These are phyloP conservation scores for Mycena filopes DNA, from an alignment of 768 basidiomycete genomes.

Conservation along the genomic window DNA sequence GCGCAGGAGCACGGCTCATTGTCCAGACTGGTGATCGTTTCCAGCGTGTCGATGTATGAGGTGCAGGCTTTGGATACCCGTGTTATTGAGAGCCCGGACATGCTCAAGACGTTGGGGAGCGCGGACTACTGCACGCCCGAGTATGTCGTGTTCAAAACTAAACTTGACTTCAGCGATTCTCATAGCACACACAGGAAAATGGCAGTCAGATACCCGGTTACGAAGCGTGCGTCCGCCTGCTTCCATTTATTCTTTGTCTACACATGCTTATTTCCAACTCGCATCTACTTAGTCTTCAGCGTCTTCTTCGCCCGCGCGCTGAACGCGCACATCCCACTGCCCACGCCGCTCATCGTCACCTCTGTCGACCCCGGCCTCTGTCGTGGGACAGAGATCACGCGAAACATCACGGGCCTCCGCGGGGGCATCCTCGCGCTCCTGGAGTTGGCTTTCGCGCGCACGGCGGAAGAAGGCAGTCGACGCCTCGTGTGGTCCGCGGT, in stretches of 20 bases:
- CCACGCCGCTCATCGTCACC: conserved; percentile 28
- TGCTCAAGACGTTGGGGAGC: neutral
- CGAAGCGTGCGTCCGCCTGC: conserved; percentile 23
- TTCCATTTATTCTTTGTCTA: no score
- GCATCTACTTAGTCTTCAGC: conserved; percentile 30
- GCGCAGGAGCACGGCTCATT: neutral
- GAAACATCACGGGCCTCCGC: neutral
- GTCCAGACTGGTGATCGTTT: neutral
- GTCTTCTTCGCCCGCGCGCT: conserved; percentile 34
- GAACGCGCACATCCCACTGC: conserved; percentile 18
- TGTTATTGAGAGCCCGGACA: neutral
- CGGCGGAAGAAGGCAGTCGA: conserved; percentile 38
- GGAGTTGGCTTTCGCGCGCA: conserved; percentile 23
- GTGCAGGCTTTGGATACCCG: neutral
- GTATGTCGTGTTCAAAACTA: neutral
- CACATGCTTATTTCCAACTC: no score
- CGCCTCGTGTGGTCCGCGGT: conserved; percentile 35
- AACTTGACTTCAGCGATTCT: neutral
- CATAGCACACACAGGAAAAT: conserved; percentile 1
- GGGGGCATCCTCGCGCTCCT: conserved; percentile 2
- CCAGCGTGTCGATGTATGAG: neutral
- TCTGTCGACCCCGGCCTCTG: conserved; percentile 36
- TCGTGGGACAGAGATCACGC: conserved; percentile 31
- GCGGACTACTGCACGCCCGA: neutral
- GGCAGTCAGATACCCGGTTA: conserved; percentile 2